phyloP scores from a whole-genome alignment of 352 stramenopile genomes.

The Phytophthora litchii region DNA sequence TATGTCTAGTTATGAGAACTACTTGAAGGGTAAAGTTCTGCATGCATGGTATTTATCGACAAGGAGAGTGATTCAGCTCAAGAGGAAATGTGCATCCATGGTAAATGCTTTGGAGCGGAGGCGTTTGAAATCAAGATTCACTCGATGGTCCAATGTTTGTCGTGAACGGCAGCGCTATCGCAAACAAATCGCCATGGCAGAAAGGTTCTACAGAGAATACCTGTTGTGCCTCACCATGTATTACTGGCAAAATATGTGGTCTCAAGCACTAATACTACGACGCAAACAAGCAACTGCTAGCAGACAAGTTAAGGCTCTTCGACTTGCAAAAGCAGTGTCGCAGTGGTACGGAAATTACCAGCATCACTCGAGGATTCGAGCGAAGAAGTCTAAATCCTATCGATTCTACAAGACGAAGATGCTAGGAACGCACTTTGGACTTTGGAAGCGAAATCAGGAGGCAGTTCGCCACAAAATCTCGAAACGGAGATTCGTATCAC shows the following conservation, averaged over 20 bases:
- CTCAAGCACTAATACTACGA: constrained; percentile 9
- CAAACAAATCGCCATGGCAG: constrained; percentile 20
- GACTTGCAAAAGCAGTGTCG: constrained; percentile 16
- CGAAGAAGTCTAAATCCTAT: constrained; percentile 4
- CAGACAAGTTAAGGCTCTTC: constrained; percentile 6
- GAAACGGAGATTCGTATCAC: constrained; percentile 8
- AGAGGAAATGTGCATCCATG: not conserved
- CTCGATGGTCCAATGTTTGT: constrained; percentile 15
- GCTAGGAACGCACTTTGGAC: constrained; percentile 5
- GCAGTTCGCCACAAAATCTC: constrained; percentile 12
- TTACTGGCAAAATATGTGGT: constrained; percentile 36
- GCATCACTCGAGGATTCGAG: not conserved
- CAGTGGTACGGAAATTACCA: constrained; percentile 16
- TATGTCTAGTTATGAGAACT: constrained; percentile 5
- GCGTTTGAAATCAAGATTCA: constrained; percentile 14
- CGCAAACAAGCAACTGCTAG: constrained; percentile 8
- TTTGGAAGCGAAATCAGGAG: constrained; percentile 15
- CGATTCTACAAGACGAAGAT: constrained; percentile 5
- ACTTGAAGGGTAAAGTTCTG: constrained; percentile 12
- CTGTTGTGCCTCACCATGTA: constrained; percentile 33
- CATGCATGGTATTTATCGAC: constrained; percentile 10
- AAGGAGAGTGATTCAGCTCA: not conserved
- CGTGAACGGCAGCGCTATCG: constrained; percentile 2
- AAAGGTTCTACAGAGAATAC: constrained; percentile 37
- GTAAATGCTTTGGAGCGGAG: constrained; percentile 1